These are phyloP conservation scores for Rhizoctonia solani DNA, from an alignment of 1,284 basidiomycete species.

Conservation along the genomic window DNA sequence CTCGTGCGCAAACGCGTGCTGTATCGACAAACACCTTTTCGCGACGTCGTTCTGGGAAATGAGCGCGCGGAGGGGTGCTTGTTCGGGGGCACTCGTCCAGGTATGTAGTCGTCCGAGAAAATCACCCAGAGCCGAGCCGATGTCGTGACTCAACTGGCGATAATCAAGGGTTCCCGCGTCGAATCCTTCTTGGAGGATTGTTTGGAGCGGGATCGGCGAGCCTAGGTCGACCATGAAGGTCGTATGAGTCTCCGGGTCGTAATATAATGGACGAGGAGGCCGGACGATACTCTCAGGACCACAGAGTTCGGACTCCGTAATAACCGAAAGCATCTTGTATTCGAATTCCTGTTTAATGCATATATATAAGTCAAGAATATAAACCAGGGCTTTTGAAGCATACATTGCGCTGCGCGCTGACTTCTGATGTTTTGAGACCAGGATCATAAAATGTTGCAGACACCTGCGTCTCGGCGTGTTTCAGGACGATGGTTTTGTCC, in stretches of 20 bases:
- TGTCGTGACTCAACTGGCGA: background rate
- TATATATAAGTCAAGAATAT: background rate
- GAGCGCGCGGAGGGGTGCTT: background rate
- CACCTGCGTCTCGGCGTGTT: constrained; percentile 3
- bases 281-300: background rate
- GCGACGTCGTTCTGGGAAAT: background rate
- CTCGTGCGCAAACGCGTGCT: background rate
- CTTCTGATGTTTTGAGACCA: background rate
- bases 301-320: background rate
- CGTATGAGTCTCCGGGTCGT: constrained; percentile 16
- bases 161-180: background rate
- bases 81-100: constrained; percentile 4
- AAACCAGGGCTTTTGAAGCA: background rate
- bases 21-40: background rate
- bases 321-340: constrained; percentile 2
- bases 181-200: background rate
- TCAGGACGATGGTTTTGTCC: constrained; percentile 7
- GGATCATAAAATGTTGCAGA: background rate
- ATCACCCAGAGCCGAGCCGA: constrained; percentile 20
- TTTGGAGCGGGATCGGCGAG: background rate
- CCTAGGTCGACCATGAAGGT: constrained; percentile 16
- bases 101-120: constrained; percentile 17
- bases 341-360: background rate
- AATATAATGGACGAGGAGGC: background rate
- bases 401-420: background rate